Percentiles rank a stretch among this genome's conserved stretches.
phyloP scores from a whole-genome alignment of 768 basidiomycete species.

The Suillus weaverae region DNA sequence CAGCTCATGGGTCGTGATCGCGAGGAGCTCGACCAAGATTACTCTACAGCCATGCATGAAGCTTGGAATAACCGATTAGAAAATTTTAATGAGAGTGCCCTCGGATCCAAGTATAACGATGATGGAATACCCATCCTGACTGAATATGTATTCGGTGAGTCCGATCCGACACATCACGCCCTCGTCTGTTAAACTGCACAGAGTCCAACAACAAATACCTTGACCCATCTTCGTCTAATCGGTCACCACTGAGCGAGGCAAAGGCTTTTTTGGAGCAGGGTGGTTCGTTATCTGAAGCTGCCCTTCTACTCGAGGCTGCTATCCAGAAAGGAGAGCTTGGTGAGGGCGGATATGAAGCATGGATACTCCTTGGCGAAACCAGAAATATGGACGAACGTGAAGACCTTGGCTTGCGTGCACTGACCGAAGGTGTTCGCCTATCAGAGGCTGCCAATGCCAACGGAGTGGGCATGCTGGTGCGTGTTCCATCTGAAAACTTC shows the following conservation, averaged over 20 bases:
- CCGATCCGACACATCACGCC: background rate
- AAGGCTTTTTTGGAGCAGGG: constrained; percentile 76
- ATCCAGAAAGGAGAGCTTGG: constrained; percentile 81
- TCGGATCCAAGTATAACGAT: constrained; percentile 54
- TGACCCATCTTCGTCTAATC: constrained; percentile 45
- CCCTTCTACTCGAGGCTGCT: constrained; percentile 85
- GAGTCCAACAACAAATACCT: constrained; percentile 75
- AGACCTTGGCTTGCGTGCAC: constrained; percentile 76
- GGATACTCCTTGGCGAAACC: constrained; percentile 89
- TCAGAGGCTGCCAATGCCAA: constrained; percentile 64
- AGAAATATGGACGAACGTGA: constrained; percentile 89
- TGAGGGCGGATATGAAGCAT: constrained; percentile 83
- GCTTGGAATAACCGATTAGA: constrained; percentile 63
- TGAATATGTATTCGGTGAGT: constrained; percentile 77
- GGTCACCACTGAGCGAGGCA: constrained; percentile 64
- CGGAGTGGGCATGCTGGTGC: constrained; percentile 74
- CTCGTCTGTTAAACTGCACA: constrained; percentile 29
- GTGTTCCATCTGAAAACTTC: constrained; percentile 22
- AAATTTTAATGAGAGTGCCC: constrained; percentile 37
- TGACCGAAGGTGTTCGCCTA: constrained; percentile 66
- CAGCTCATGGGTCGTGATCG: constrained; percentile 71
- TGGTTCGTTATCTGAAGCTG: constrained; percentile 86
- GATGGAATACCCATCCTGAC: constrained; percentile 76
- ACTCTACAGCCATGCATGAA: constrained; percentile 58
- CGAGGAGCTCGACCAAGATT: constrained; percentile 65